Conservation (phyloP, 2,329 filamentous ascomycete species). For the Plectosphaerella sp. region DNA sequence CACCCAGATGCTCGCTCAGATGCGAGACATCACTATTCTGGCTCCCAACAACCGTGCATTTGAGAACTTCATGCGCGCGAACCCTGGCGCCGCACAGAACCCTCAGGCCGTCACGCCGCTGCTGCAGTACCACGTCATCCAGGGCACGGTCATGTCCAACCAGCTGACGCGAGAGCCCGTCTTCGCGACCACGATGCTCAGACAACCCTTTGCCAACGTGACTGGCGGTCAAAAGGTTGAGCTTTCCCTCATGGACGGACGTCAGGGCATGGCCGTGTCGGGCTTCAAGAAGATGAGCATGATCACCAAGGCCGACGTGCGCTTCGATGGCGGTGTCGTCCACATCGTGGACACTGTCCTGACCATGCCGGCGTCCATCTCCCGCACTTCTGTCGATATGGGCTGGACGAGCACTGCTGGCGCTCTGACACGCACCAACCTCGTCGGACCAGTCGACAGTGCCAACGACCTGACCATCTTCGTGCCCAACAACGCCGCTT, state of each 20-base stretch:
- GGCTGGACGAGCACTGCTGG: conserved; percentile 28
- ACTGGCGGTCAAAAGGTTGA: conserved; percentile 42
- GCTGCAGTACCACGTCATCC: conserved; percentile 59
- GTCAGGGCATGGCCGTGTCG: conserved; percentile 33
- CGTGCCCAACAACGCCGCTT: conserved; percentile 56
- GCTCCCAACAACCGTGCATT: conserved; percentile 49
- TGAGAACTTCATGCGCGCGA: conserved; percentile 20
- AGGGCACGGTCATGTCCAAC: conserved; percentile 37
- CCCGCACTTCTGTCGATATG: conserved; percentile 48
- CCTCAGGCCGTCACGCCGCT: conserved; percentile 41
- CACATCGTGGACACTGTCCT: conserved; percentile 49
- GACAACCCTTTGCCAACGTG: conserved; percentile 41
- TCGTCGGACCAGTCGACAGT: conserved; percentile 34
- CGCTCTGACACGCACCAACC: conserved; percentile 28
- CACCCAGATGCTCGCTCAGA: conserved; percentile 15
- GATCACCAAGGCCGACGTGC: conserved; percentile 36
- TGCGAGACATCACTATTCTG: conserved; percentile 49
- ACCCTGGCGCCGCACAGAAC: conserved; percentile 41
- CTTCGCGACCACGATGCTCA: conserved; percentile 21
- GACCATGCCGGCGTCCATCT: conserved; percentile 36
- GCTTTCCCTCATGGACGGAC: conserved; percentile 32
- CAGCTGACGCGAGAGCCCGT: conserved; percentile 19
- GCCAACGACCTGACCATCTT: conserved; percentile 56
- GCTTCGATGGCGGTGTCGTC: conserved; percentile 43
- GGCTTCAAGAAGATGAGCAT: conserved; percentile 25